Conservation (phyloP, 805 yeast genomes). For the Grigorovia jiainica region DNA sequence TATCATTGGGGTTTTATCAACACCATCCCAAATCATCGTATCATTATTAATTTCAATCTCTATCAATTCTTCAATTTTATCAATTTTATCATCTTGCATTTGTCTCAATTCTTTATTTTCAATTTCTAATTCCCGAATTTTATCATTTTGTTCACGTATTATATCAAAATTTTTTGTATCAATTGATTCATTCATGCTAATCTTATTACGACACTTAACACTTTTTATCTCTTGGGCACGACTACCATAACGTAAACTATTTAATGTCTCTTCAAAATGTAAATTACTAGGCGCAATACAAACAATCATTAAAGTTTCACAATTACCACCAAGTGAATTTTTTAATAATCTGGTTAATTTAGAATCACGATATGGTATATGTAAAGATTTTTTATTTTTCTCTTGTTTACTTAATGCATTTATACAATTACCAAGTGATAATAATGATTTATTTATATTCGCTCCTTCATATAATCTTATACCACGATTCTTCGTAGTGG, state of each 20-base stretch:
- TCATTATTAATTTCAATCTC: no score
- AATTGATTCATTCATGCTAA: slow-evolving; percentile 70
- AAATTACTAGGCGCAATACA: slow-evolving; percentile 80
- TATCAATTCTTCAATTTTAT: no score
- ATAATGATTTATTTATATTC: slow-evolving; percentile 75
- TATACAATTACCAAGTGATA: slow-evolving; percentile 90
- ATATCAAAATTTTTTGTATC: slow-evolving; percentile 75
- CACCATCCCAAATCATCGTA: no score
- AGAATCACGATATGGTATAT: slow-evolving; percentile 86
- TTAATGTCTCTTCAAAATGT: slow-evolving; percentile 89
- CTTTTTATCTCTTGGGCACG: slow-evolving; percentile 88
- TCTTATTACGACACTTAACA: slow-evolving; percentile 62
- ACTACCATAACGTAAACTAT: slow-evolving; percentile 84
- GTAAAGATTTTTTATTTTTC: slow-evolving; percentile 35
- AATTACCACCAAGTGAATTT: slow-evolving; percentile 87
- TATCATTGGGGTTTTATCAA: no score
- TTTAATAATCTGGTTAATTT: slow-evolving; percentile 79
- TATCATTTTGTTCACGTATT: slow-evolving; percentile 72
- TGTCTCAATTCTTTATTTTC: not conserved
- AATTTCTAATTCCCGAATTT: slow-evolving; percentile 56
- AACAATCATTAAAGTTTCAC: slow-evolving; percentile 93
- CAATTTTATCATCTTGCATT: no score
- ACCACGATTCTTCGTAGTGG: slow-evolving; percentile 80
- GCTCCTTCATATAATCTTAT: slow-evolving; percentile 83
- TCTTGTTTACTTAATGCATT: slow-evolving; percentile 78